Percentiles rank a stretch among this genome's conserved stretches.
These are phyloP conservation scores for Escallonia herrerae DNA, from an alignment of 129 eudicot genomes.

Conservation along the genomic window DNA sequence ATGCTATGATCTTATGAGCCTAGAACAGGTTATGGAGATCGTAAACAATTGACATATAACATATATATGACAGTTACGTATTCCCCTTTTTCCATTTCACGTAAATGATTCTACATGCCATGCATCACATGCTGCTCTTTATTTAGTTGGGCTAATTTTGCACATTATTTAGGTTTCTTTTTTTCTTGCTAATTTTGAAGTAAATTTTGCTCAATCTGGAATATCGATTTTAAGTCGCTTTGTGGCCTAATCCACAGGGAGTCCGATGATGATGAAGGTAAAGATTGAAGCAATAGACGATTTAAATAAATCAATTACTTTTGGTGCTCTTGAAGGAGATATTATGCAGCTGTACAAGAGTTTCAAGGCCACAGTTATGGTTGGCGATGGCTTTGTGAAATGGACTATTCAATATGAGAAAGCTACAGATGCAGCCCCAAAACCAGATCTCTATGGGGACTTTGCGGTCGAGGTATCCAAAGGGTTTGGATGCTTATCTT, in stretches of 20 bases:
- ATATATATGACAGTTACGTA: too few species aligned
- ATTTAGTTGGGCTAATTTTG: too few species aligned
- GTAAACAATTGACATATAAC: too few species aligned
- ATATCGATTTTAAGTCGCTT: too few species aligned
- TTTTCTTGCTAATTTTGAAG: too few species aligned
- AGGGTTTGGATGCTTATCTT: constrained; percentile 16
- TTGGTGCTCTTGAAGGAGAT: constrained; percentile 10
- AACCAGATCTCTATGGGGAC: constrained; percentile 1
- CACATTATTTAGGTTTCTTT: too few species aligned
- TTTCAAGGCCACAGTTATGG: neutral
- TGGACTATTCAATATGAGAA: constrained; percentile 14
- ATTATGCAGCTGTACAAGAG: constrained; percentile 1
- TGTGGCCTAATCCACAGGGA: neutral
- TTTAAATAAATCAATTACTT: neutral
- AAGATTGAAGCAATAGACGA: constrained; percentile 9
- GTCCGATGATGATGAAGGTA: neutral
- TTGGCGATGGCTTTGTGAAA: constrained; percentile 3
- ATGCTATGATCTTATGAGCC: too few species aligned
- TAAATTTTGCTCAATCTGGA: too few species aligned
- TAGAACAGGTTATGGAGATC: too few species aligned
- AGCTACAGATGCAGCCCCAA: neutral
- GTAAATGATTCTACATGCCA: too few species aligned
- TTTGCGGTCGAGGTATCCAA: neutral
- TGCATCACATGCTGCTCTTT: too few species aligned
- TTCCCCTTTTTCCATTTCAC: too few species aligned